Evolutionary conservation across 352 stramenopile species (phyloP), one percentile per base, ranked within the genome.

Genomic region (Globisporangium emineosum): DNA sequence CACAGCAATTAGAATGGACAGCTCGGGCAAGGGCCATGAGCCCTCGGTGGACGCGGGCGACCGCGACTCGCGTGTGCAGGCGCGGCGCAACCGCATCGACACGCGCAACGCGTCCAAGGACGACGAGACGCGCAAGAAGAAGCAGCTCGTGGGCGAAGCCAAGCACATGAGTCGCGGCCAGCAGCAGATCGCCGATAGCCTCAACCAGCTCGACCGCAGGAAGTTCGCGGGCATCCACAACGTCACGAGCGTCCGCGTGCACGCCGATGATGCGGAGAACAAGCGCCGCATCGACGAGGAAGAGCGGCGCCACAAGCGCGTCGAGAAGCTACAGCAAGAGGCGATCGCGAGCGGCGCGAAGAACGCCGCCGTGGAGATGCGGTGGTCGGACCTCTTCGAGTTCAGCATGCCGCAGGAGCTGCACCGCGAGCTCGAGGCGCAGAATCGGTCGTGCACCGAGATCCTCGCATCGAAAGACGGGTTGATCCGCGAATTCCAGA

Each of bases 371-470:
- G 89, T 98, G 7, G 94, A 98, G 73, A 97, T 98, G 91, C 81
- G 87, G 15, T 97, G 91, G 90, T 76, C 86, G 0, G 91, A 97
- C 60, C 61, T 97, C 12, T 93, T 96, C 53, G 89, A 98, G 65
- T 94, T 89, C 65, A 97, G 91, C 63, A 97, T 98, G 88, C 88
- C 96, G 12, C 85, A 97, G 69, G 93, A 98, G 72, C 78, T 98
- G 29, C 79, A 98, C 55, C 76, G 82, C 12, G 91, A 97, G 66
- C 77, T 98, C 33, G 77, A 97, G 69, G 71, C 78, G 23, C 94
- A 98, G 70, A 94, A 94, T 33, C 70, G 67, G 19, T 78, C 89
- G 21, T 98, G 94, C 65, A 55, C 65, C n/a, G 88, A 93, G 54
- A 98, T 98, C 61, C 78, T 98, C 67, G 76, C 72, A 21, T 96